A percentile compares a stretch with the other conserved stretches of the same genome.
These are phyloP conservation scores for Fusarium camptoceras DNA, from an alignment of 2,329 filamentous ascomycete genomes.

Conservation along the genomic window DNA sequence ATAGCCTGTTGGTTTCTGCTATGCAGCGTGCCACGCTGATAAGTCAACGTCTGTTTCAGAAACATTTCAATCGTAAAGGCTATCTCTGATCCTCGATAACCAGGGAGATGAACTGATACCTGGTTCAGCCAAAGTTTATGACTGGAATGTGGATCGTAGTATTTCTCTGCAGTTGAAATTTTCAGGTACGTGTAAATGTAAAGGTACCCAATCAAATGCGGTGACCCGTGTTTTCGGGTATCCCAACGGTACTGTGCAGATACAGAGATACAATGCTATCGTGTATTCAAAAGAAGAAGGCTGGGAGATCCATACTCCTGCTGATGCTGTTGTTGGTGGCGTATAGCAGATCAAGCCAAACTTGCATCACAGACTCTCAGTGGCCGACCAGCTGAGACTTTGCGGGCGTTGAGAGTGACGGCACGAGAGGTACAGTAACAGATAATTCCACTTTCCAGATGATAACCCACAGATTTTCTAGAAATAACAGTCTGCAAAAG, in stretches of 20 bases:
- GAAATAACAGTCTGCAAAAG: neutral
- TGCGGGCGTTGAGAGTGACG: slow-evolving; percentile 13
- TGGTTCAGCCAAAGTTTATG: slow-evolving; percentile 4
- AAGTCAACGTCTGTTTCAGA: slow-evolving; percentile 10
- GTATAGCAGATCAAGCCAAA: slow-evolving; percentile 27
- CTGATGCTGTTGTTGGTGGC: slow-evolving; percentile 30
- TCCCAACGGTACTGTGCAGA: neutral
- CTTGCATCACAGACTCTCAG: slow-evolving; percentile 1
- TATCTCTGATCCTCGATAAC: neutral
- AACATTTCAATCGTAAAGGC: neutral
- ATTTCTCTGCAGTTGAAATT: slow-evolving; percentile 3
- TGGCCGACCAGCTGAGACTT: slow-evolving; percentile 8
- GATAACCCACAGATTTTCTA: neutral
- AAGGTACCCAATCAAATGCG: neutral
- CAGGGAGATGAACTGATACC: slow-evolving; percentile 4
- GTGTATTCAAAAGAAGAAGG: neutral
- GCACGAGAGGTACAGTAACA: neutral
- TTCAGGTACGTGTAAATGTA: neutral
- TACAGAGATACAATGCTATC: neutral
- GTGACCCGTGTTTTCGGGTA: neutral
- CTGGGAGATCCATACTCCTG: neutral
- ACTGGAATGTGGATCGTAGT: slow-evolving; percentile 23
- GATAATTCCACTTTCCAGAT: neutral
- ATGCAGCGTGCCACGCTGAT: neutral
- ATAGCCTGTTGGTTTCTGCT: neutral